Base-by-base conservation (phyloP, 2,329 filamentous ascomycete genomes). In the Arthroderma sp. region DNA sequence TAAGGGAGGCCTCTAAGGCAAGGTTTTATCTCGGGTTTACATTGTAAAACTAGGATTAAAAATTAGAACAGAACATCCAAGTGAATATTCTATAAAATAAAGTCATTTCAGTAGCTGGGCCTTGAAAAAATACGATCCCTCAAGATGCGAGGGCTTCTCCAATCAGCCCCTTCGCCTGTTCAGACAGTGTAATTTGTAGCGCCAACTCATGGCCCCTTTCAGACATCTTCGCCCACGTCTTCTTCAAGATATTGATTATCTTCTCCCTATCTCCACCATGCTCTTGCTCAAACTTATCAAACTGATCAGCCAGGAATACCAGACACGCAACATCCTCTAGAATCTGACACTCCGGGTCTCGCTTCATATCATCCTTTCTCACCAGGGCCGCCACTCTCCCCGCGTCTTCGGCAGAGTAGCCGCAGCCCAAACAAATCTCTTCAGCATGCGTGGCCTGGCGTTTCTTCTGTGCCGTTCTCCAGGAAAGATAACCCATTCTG, bases 251-350 rank as follows among this genome's bases (percentile, higher is more conserved):
- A 17, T 73, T 74, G 19, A 91, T 68, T 59, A 89, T 82, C 77
- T 93, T 94, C 54, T 83, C 84, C 72, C 91, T 87, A 66, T 89
- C 86, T 19, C 17, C 51, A 11, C 51, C 51, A 56, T 84, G 79
- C 28, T 81, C 78, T 67, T 79, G 77, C 75, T 88, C 85, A 71
- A 93, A 95, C 54, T 80, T 81, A 65, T 91, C 88, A 61, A 94
- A 86, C 67, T 93, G 87, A 68, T 91, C 88, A 68, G 93, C 88
- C 62, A 95, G 73, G 68, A 95, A 95, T 28, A 94, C 88, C 57
- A 95, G 73, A 67, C 88, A 94, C 2, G 89, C 89, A 49, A 89
- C 86, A 72, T 94, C 89, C 74, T 94, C 89, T 61, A 95, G 76
- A 5, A 81, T 78, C 75, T 91, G 86, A 56, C 85, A 83, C 59